These are phyloP conservation scores for Leucosporidium creatinivorum DNA, from an alignment of 768 basidiomycete species.

Conservation along the genomic window DNA sequence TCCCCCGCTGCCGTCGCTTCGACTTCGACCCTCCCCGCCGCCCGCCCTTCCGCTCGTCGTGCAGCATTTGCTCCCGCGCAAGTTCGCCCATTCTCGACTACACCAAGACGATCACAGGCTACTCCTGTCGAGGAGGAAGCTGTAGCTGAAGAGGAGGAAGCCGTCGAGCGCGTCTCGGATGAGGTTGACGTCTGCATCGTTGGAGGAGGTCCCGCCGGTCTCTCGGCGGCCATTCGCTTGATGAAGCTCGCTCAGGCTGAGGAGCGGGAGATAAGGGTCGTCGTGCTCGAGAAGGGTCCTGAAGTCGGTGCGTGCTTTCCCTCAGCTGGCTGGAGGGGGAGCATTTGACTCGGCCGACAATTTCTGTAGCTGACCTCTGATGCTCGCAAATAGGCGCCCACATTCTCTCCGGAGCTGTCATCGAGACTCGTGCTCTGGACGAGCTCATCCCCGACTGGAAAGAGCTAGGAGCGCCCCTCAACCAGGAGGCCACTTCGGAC, in stretches of 20 bases:
- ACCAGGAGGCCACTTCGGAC: constrained; percentile 66
- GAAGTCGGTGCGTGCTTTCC: constrained; percentile 68
- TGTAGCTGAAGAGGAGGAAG: constrained; percentile 16
- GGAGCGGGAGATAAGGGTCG: constrained; percentile 72
- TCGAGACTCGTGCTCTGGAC: constrained; percentile 83
- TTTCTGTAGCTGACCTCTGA: background rate
- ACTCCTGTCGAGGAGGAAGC: too few species aligned
- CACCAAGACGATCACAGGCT: too few species aligned
- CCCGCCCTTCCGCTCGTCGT: too few species aligned
- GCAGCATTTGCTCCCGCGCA: too few species aligned
- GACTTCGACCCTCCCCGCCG: too few species aligned
- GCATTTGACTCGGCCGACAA: background rate
- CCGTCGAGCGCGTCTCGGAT: constrained; percentile 73
- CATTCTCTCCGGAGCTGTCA: constrained; percentile 88
- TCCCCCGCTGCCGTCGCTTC: too few species aligned
- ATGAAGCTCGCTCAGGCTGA: constrained; percentile 82
- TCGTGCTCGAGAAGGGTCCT: constrained; percentile 88
- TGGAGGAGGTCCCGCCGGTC: constrained; percentile 88
- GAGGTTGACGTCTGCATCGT: constrained; percentile 96
- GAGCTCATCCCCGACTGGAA: constrained; percentile 85
- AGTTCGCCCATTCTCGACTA: too few species aligned
- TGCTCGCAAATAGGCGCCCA: constrained; percentile 60
- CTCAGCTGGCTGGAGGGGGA: background rate
- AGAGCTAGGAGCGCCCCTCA: constrained; percentile 65
- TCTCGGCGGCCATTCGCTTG: constrained; percentile 88